Percentiles rank a stretch among this genome's conserved stretches.
phyloP scores from a whole-genome alignment of 768 basidiomycete genomes.

The Boletus fagicola region DNA sequence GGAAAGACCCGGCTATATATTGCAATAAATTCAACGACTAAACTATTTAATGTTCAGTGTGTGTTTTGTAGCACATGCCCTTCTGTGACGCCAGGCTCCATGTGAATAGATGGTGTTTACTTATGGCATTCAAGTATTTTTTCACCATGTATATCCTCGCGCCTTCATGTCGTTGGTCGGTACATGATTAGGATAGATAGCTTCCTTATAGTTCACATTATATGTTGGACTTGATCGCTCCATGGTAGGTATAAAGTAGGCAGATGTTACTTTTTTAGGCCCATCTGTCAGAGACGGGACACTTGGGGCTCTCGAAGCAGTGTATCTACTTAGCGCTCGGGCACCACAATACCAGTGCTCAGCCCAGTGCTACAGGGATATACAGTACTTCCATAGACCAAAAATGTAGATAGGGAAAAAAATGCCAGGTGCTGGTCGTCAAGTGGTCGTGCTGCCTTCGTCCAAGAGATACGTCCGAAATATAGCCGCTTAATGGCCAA shows the following conservation, averaged over 20 bases:
- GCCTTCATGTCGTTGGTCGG: constrained; percentile 11
- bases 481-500: neutral
- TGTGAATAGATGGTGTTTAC: constrained; percentile 17
- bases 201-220: constrained; percentile 27
- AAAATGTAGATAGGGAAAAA: neutral
- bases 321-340: neutral
- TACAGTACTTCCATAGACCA: neutral
- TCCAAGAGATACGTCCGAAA: neutral
- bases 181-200: constrained; percentile 14
- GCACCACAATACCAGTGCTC: too few species aligned
- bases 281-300: neutral
- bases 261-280: neutral
- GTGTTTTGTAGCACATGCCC: constrained; percentile 11
- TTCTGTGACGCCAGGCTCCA: constrained; percentile 10
- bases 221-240: constrained; percentile 12
- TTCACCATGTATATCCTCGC: constrained; percentile 2
- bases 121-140: constrained; percentile 14
- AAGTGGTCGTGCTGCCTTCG: neutral
- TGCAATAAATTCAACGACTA: constrained; percentile 16
- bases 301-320: neutral
- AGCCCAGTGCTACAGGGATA: too few species aligned
- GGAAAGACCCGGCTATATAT: constrained; percentile 27
- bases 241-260: constrained; percentile 1
- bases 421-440: neutral
- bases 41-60: constrained; percentile 26